Evolutionary conservation across 163 green algal species (phyloP), one percentile per base, ranked within the genome.

Genomic region (Scenedesmus sp.): DNA sequence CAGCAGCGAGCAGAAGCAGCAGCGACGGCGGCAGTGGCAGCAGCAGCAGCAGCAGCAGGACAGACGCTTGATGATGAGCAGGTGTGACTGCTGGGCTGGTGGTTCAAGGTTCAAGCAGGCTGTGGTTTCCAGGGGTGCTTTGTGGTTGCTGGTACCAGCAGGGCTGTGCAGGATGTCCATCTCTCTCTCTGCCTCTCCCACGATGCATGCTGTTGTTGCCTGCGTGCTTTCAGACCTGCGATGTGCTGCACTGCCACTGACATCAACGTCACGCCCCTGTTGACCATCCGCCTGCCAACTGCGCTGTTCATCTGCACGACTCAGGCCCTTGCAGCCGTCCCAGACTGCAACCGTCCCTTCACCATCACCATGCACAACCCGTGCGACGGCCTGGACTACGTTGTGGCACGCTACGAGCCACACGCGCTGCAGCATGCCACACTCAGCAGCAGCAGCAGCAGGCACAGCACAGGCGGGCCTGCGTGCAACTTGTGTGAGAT

Each of bases 391-490:
- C 35, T 35, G 42, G 12, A 89, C 22, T 89, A 89, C 43, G 83
- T 81, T 26, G 83, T 89, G 59, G 83, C 83, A 65, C 83, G 80
- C 40, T 88, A 88, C 33, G 83, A 88, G 83, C 83, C 83, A 37
- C 42, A 30, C n/a, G 83, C 83, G 10, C 61, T 81, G 76, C 26
- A 86, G 30, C 33, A 86, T 15, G 15, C 26, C 6, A n/a, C 15
- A 53, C 22, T 35, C 13, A 68, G 42, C 13, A 26, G n/a, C n/a
- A 81, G 12, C n/a, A 24, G 70, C 22, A 42, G 70, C 70, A 80
- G 70, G 13, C 13, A 26, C 56, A 68, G 15, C 37, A 30, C 56
- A 30, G 49, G 22, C 70, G 33, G 70, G 70, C 12, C 26, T 22
- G 79, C 79, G 13, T 37, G 37, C 7, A 51, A 43, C 15, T 13